Percentiles rank a stretch among this genome's conserved stretches.
phyloP scores from a whole-genome alignment of 108 stramenopile species.

The Heterococcus sp. region DNA sequence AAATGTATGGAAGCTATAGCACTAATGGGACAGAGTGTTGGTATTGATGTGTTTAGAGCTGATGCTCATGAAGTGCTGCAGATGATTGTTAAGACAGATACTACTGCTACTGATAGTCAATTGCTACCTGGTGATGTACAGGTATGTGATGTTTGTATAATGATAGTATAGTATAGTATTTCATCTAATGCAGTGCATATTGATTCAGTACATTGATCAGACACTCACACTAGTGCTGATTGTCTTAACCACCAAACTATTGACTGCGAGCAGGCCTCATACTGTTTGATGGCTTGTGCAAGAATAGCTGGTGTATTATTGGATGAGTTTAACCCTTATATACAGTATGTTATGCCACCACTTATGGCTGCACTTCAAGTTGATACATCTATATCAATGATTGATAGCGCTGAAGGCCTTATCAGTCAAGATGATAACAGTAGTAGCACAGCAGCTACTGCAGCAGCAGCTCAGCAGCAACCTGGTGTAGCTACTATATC shows the following conservation, averaged over 20 bases:
- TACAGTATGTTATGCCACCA: constrained; percentile 7
- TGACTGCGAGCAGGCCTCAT: neutral
- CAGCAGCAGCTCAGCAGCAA: neutral
- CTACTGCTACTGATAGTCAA: neutral
- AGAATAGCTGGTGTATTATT: constrained; percentile 21
- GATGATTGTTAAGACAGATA: neutral
- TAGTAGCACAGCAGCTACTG: neutral
- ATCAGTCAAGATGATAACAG: constrained; percentile 1
- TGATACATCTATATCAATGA: constrained; percentile 8
- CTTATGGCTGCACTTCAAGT: constrained; percentile 11
- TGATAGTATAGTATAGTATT: too few relatives aligned
- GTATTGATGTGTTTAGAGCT: constrained; percentile 11
- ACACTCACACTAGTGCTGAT: too few relatives aligned
- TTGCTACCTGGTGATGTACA: neutral
- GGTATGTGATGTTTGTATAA: neutral
- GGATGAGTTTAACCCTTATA: constrained; percentile 23
- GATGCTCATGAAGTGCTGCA: constrained; percentile 16
- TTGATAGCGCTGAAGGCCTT: neutral
- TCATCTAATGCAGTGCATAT: too few relatives aligned
- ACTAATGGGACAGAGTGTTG: constrained; percentile 30
- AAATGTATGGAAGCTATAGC: constrained; percentile 35
- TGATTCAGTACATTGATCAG: too few relatives aligned
- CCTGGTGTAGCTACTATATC: constrained; percentile 3
- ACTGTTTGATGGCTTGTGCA: constrained; percentile 2
- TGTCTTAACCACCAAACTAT: too few relatives aligned